A percentile compares a stretch with the other conserved stretches of the same genome.
Conservation (phyloP, 768 basidiomycete species). For the Tricholoma furcatifolium region DNA sequence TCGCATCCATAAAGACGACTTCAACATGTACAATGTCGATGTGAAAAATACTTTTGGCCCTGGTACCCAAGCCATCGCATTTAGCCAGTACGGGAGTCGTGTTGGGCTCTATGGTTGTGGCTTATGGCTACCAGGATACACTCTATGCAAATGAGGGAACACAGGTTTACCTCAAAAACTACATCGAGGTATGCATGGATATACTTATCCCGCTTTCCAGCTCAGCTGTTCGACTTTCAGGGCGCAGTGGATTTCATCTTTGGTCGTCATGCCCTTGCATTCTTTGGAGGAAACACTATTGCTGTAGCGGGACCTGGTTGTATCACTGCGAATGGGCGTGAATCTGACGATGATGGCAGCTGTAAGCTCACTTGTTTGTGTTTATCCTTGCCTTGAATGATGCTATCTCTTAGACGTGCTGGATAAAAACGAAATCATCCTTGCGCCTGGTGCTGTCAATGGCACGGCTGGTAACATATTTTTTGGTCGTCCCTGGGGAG, state of each 20-base stretch:
- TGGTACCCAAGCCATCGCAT: slow-evolving; percentile 46
- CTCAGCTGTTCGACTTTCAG: slow-evolving; percentile 18
- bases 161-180: slow-evolving; percentile 45
- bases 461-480: slow-evolving; percentile 35
- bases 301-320: slow-evolving; percentile 42
- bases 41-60: slow-evolving; percentile 46
- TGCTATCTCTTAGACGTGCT: slow-evolving; percentile 34
- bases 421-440: slow-evolving; percentile 41
- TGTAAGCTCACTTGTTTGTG: slow-evolving; percentile 33
- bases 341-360: slow-evolving; percentile 41
- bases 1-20: slow-evolving; percentile 46
- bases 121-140: slow-evolving; percentile 49
- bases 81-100: slow-evolving; percentile 48
- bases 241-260: slow-evolving; percentile 54
- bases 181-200: slow-evolving; percentile 39
- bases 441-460: slow-evolving; percentile 37
- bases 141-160: slow-evolving; percentile 44
- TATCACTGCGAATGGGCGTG: slow-evolving; percentile 48
- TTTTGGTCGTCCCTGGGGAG: slow-evolving; percentile 49
- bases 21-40: slow-evolving; percentile 50
- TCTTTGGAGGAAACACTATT: slow-evolving; percentile 50
- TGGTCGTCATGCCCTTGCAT: slow-evolving; percentile 41
- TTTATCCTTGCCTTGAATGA: background rate
- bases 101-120: slow-evolving; percentile 46
- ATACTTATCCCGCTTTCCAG: background rate